These are phyloP conservation scores for Leishmania braziliensis DNA, from an alignment of 208 protist genomes.

Conservation along the genomic window DNA sequence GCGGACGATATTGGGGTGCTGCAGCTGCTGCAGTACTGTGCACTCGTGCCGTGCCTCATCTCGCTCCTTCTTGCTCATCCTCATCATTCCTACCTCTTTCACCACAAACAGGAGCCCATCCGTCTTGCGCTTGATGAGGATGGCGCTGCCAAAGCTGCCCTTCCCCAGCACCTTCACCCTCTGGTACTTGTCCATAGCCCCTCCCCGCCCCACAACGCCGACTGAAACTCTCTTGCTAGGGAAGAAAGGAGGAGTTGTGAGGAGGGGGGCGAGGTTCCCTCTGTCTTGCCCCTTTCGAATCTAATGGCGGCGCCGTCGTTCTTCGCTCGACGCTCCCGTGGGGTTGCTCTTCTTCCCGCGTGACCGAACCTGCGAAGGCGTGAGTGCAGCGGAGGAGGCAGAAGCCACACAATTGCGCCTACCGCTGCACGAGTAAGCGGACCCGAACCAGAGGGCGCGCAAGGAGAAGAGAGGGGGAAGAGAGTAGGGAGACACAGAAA, in stretches of 20 bases:
- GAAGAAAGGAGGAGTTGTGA: neutral
- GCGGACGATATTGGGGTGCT: constrained; percentile 93
- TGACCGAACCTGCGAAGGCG: too few species aligned
- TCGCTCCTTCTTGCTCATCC: constrained; percentile 88
- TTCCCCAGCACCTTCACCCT: constrained; percentile 91
- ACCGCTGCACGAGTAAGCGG: neutral
- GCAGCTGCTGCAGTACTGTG: constrained; percentile 78
- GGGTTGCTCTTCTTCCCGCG: too few species aligned
- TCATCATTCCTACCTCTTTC: constrained; percentile 88
- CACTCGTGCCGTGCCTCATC: constrained; percentile 91
- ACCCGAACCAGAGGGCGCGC: neutral
- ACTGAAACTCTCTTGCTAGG: neutral
- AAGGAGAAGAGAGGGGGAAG: neutral
- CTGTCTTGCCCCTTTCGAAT: too few species aligned
- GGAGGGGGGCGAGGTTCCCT: neutral
- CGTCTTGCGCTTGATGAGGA: constrained; percentile 87
- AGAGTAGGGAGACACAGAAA: neutral
- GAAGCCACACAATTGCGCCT: too few species aligned
- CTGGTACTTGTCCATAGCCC: constrained; percentile 89
- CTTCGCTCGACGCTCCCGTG: too few species aligned
- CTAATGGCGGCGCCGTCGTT: too few species aligned
- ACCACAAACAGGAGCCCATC: constrained; percentile 89
- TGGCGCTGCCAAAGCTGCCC: constrained; percentile 92
- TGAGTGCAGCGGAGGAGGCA: neutral
- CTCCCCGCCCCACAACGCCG: neutral